Conservation (phyloP, 192 early-diverging fungal species). For the Mortierella alpina region DNA sequence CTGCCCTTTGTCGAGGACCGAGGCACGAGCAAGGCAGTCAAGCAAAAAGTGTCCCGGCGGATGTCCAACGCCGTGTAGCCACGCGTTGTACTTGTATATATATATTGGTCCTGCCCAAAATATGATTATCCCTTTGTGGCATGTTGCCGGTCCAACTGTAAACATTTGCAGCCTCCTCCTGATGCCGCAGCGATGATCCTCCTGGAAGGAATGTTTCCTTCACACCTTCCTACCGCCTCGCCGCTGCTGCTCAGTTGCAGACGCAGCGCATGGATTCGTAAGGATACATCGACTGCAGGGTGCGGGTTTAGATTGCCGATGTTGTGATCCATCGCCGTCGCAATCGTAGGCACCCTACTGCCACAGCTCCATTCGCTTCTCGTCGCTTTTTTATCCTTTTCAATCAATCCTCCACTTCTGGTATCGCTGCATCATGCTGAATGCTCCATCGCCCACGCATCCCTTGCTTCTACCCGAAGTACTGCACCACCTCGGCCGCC, state of each 20-base stretch:
- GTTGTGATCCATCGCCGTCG: neutral
- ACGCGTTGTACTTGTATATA: too few species aligned
- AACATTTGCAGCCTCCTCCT: too few species aligned
- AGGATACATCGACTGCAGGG: neutral
- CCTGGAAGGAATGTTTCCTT: too few species aligned
- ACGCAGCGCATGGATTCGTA: too few species aligned
- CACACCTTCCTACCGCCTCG: too few species aligned
- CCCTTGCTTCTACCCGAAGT: conserved; percentile 5
- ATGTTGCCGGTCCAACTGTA: too few species aligned
- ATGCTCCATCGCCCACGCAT: neutral
- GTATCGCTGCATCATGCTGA: too few species aligned
- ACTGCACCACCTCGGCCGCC: neutral
- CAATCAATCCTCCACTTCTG: neutral
- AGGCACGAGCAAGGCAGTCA: conserved; percentile 8
- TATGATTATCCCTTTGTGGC: too few species aligned
- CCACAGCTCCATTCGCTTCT: neutral
- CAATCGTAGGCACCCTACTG: neutral
- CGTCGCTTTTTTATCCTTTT: neutral
- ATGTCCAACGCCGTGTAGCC: neutral
- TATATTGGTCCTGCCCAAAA: too few species aligned
- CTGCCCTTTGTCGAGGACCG: conserved; percentile 31
- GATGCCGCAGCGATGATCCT: too few species aligned
- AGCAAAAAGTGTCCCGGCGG: conserved; percentile 12
- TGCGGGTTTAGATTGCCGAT: conserved; percentile 1
- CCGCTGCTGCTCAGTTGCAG: too few species aligned